These are phyloP conservation scores for Linnemannia hyalina DNA, from an alignment of 192 early-diverging fungal species.

Conservation along the genomic window DNA sequence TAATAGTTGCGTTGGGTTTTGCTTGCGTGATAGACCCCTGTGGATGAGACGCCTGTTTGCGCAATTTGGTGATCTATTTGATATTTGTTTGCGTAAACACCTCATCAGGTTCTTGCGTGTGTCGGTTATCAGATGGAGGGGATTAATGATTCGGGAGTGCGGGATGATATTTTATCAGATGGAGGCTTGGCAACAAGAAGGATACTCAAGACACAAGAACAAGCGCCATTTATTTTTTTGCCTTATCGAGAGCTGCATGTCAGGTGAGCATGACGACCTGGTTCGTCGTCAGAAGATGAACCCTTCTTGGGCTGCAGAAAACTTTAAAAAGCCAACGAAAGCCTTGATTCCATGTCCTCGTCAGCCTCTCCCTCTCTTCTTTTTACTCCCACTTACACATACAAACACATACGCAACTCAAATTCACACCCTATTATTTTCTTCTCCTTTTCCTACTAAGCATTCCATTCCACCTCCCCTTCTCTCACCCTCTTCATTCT, in stretches of 20 bases:
- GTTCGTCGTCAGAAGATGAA: not conserved
- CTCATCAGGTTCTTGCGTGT: too few relatives aligned
- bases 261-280: not conserved
- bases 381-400: not conserved
- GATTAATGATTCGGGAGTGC: not conserved
- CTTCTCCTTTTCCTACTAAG: not conserved
- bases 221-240: not conserved
- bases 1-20: too few relatives aligned
- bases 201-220: not conserved
- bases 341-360: not conserved
- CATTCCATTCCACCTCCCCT: not conserved
- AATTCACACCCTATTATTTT: not conserved
- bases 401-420: not conserved
- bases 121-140: not conserved
- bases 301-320: not conserved
- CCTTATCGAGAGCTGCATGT: not conserved
- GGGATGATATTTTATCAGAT: not conserved
- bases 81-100: too few relatives aligned
- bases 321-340: not conserved
- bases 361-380: not conserved
- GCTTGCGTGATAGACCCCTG: too few relatives aligned
- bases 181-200: not conserved
- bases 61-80: too few relatives aligned
- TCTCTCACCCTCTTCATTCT: not conserved
- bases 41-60: too few relatives aligned